phyloP scores from a whole-genome alignment of 163 green algal genomes.

The Scenedesmus sp. region DNA sequence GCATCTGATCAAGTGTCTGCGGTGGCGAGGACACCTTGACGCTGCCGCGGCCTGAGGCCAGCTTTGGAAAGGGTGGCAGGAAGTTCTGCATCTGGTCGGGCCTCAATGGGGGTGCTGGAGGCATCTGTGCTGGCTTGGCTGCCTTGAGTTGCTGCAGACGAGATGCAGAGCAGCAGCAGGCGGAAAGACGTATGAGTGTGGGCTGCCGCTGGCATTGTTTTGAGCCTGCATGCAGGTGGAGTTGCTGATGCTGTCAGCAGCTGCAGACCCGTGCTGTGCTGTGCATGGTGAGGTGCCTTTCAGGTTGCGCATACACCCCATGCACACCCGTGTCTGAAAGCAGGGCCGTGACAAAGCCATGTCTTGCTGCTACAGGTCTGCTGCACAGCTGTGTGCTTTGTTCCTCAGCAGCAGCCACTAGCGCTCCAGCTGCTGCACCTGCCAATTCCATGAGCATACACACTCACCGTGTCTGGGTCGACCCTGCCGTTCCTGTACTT shows the following conservation, averaged over 20 bases:
- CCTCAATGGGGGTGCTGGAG: not conserved
- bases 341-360: not conserved
- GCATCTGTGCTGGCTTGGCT: slow-evolving; percentile 27
- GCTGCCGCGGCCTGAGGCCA: slow-evolving; percentile 4
- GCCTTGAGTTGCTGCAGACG: slow-evolving; percentile 18
- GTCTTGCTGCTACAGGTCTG: not conserved
- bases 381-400: not conserved
- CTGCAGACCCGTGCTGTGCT: not conserved
- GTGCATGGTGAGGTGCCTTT: not conserved
- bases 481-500: slow-evolving; percentile 40
- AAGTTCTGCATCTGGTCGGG: slow-evolving; percentile 11
- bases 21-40: slow-evolving; percentile 18
- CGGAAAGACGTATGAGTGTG: not conserved
- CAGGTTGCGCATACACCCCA: not conserved
- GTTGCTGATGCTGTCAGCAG: not conserved
- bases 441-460: not conserved
- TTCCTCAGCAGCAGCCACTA: not conserved
- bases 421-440: not conserved
- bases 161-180: not conserved
- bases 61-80: slow-evolving; percentile 36
- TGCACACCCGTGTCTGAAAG: not conserved
- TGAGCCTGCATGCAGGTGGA: not conserved
- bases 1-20: slow-evolving; percentile 38
- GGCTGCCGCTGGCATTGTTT: not conserved
- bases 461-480: slow-evolving; percentile 25